Percentiles rank a stretch among this genome's conserved stretches.
Evolutionary conservation across 192 early-diverging fungal genomes (phyloP).

Genomic region (Cladochytrium replicatum): DNA sequence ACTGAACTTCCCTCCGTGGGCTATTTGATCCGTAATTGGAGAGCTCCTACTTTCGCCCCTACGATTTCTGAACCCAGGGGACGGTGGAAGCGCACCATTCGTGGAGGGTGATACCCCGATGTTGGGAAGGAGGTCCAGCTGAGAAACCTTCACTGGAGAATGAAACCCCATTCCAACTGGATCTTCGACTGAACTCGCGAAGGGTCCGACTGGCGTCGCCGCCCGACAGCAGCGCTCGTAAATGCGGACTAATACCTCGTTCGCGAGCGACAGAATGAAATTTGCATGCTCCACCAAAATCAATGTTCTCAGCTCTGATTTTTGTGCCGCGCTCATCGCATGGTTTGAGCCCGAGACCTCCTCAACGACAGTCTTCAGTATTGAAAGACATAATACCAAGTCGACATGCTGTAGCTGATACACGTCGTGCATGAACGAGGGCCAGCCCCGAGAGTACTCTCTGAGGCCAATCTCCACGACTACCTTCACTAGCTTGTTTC

Average conservation of each 20-base stretch:
- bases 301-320: slow-evolving; percentile 1
- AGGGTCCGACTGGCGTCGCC: slow-evolving; percentile 1
- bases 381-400: background rate
- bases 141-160: slow-evolving; percentile 1
- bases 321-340: background rate
- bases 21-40: background rate
- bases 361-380: slow-evolving; percentile 1
- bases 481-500: slow-evolving; percentile 5
- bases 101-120: slow-evolving; percentile 7
- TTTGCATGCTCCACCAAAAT: background rate
- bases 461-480: background rate
- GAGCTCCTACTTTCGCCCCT: background rate
- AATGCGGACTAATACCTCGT: background rate
- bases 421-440: slow-evolving; percentile 3
- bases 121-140: background rate
- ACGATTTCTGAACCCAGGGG: background rate
- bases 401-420: background rate
- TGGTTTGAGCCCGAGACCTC: background rate
- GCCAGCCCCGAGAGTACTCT: slow-evolving; percentile 9
- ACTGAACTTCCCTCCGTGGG: background rate
- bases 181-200: background rate
- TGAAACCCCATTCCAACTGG: slow-evolving; percentile 4
- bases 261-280: background rate
- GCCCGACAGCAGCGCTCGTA: background rate
- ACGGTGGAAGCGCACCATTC: background rate